These are phyloP conservation scores for Fusarium xyrophilum DNA, from an alignment of 2,329 filamentous ascomycete genomes.

Conservation along the genomic window DNA sequence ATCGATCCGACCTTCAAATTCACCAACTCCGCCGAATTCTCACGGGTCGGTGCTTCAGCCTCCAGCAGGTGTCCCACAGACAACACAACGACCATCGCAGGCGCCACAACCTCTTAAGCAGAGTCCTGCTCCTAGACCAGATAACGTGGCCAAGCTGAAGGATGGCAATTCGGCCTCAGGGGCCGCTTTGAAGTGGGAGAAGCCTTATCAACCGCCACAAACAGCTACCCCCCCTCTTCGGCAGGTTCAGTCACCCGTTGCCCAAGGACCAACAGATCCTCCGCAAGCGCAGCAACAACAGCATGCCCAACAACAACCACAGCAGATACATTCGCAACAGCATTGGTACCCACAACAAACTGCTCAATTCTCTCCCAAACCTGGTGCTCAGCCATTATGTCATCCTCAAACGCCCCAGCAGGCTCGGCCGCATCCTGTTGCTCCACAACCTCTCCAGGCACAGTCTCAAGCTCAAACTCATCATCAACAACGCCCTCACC, in stretches of 20 bases:
- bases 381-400: conserved; percentile 31
- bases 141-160: conserved; percentile 43
- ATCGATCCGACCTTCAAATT: conserved; percentile 41
- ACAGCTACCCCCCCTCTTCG: conserved; percentile 36
- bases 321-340: conserved; percentile 25
- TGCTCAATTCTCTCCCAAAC: conserved; percentile 33
- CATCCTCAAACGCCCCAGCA: conserved; percentile 36
- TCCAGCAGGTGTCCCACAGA: conserved; percentile 45
- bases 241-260: conserved; percentile 37
- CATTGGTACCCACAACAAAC: conserved; percentile 35
- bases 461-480: conserved; percentile 28
- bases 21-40: conserved; percentile 43
- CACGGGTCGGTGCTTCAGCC: conserved; percentile 48
- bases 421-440: conserved; percentile 29
- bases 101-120: conserved; percentile 44
- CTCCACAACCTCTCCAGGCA: conserved; percentile 34
- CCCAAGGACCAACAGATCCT: conserved; percentile 33
- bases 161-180: conserved; percentile 36
- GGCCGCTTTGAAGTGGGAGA: conserved; percentile 51
- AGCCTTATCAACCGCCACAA: conserved; percentile 50
- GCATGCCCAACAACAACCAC: conserved; percentile 22
- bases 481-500: conserved; percentile 26
- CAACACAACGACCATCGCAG: conserved; percentile 45
- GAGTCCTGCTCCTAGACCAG: conserved; percentile 46
- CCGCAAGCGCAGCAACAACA: conserved; percentile 32